A percentile compares a stretch with the other conserved stretches of the same genome.
These are phyloP conservation scores for Trichopus zeylanicus DNA, from an alignment of 116 monocot genomes.

Conservation along the genomic window DNA sequence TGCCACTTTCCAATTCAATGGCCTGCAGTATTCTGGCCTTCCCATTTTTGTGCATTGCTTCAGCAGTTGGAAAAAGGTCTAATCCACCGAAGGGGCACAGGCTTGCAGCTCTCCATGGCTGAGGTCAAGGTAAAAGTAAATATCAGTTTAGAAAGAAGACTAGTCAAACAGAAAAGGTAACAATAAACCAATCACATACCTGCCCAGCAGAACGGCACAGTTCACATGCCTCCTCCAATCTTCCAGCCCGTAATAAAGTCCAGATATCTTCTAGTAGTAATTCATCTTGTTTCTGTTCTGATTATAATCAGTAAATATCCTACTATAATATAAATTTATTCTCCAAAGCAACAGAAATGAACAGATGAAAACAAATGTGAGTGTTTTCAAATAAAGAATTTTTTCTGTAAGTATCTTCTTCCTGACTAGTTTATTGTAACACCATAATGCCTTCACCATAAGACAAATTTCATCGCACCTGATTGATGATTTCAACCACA, in stretches of 20 bases:
- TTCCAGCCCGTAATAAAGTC: constrained; percentile 82
- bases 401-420: no score
- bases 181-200: constrained; percentile 16
- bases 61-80: constrained; percentile 68
- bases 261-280: constrained; percentile 86
- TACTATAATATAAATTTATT: neutral
- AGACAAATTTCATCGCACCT: no score
- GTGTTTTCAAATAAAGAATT: no score
- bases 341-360: neutral
- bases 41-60: constrained; percentile 76
- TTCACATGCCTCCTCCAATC: constrained; percentile 81
- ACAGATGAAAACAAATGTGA: no score
- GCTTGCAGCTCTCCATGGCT: constrained; percentile 94
- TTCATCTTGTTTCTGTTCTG: constrained; percentile 84
- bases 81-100: constrained; percentile 88
- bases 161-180: neutral
- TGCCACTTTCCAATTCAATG: constrained; percentile 89
- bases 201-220: constrained; percentile 96
- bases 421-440: no score
- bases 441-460: no score
- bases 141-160: neutral
- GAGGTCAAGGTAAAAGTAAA: neutral
- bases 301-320: constrained; percentile 1
- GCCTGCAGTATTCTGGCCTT: constrained; percentile 69
- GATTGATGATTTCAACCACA: no score